Conservation (phyloP, 768 basidiomycete genomes). For the Ramaria sp. region DNA sequence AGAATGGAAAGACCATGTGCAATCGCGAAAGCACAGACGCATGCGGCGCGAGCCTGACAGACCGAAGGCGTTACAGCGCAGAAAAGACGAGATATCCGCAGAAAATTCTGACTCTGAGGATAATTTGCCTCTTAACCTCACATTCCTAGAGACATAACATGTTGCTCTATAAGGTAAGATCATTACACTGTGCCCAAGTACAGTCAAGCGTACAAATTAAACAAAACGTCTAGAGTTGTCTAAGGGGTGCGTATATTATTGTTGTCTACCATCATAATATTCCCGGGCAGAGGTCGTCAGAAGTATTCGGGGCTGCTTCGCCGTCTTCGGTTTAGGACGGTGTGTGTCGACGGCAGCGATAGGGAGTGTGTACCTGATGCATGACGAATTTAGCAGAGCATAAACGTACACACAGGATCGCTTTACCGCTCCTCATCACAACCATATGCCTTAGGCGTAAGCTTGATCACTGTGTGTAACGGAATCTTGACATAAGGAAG, state of each 20-base stretch:
- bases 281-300: slow-evolving; percentile 21
- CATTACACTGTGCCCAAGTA: background rate
- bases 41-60: slow-evolving; percentile 13
- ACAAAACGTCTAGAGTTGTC: background rate
- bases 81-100: background rate
- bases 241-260: background rate
- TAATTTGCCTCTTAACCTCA: background rate
- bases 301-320: slow-evolving; percentile 15
- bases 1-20: slow-evolving; percentile 46
- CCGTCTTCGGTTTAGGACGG: slow-evolving; percentile 42
- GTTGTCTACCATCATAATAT: slow-evolving; percentile 18
- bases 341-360: slow-evolving; percentile 94
- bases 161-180: background rate
- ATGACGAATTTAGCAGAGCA: background rate
- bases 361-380: slow-evolving; percentile 67
- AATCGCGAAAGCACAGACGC: slow-evolving; percentile 45
- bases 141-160: background rate
- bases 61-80: background rate
- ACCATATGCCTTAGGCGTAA: slow-evolving; percentile 96
- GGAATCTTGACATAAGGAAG: slow-evolving; percentile 98
- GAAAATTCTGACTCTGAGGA: background rate
- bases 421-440: slow-evolving; percentile 89
- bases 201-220: background rate
- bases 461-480: slow-evolving; percentile 93
- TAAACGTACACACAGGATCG: background rate